These are phyloP conservation scores for Cerioporus squamosus DNA, from an alignment of 1,284 basidiomycete genomes.

Conservation along the genomic window DNA sequence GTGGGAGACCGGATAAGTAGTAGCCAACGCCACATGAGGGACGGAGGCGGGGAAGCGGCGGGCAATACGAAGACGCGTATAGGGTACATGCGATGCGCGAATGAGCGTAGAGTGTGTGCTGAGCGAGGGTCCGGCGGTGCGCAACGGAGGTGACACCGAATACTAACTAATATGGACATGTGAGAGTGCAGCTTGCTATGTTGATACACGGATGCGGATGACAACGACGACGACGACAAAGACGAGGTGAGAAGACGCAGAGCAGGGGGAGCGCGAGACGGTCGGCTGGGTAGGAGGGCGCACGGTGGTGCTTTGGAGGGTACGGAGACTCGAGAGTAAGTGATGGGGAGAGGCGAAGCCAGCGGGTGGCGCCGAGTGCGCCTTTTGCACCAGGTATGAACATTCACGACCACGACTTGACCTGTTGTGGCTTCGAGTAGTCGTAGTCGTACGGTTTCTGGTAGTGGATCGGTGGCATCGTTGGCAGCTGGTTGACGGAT, in stretches of 20 bases:
- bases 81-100: too few species aligned
- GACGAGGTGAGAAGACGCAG: not conserved
- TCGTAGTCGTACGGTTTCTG: slow-evolving; percentile 2
- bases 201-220: slow-evolving; percentile 2
- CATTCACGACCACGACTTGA: slow-evolving; percentile 11
- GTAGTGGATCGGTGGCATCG: slow-evolving; percentile 17
- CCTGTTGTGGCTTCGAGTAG: slow-evolving; percentile 6
- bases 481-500: slow-evolving; percentile 1
- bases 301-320: not conserved
- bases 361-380: not conserved
- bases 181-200: slow-evolving; percentile 1
- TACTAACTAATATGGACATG: not conserved
- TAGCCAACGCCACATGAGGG: too few species aligned
- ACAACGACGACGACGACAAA: not conserved
- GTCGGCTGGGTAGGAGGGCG: not conserved
- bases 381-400: slow-evolving; percentile 6
- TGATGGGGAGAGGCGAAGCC: not conserved
- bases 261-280: not conserved
- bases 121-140: too few species aligned
- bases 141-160: too few species aligned
- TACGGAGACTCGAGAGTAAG: too few species aligned
- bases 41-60: too few species aligned
- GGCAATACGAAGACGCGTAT: too few species aligned
- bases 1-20: too few species aligned
- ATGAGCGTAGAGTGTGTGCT: too few species aligned